Evolutionary conservation across 306 rosid species (phyloP).

Genomic region (Biancaea sappan): DNA sequence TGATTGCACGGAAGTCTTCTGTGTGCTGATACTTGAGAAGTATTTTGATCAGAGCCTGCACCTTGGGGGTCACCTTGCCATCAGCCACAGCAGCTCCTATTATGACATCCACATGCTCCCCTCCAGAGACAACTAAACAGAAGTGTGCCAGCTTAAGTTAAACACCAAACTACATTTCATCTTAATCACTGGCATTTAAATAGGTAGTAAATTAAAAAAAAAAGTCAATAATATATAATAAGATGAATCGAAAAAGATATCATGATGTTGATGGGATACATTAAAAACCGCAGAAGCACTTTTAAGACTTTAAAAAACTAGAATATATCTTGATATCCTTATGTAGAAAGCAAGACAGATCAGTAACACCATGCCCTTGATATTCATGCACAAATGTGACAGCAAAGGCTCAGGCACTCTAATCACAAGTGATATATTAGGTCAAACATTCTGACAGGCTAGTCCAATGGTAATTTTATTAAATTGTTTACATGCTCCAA

Average conservation of each 20-base stretch:
- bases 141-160: slow-evolving; percentile 34
- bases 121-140: slow-evolving; percentile 83
- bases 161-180: slow-evolving; percentile 33
- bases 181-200: slow-evolving; percentile 25
- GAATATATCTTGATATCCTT: slow-evolving; percentile 11
- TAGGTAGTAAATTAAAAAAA: slow-evolving; percentile 22
- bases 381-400: slow-evolving; percentile 23
- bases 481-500: neutral
- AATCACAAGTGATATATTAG: slow-evolving; percentile 21
- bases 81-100: slow-evolving; percentile 99
- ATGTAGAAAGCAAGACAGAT: slow-evolving; percentile 20
- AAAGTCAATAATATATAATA: slow-evolving; percentile 3
- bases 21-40: slow-evolving; percentile 93
- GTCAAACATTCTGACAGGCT: slow-evolving; percentile 2
- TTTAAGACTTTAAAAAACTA: slow-evolving; percentile 24
- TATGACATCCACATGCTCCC: slow-evolving; percentile 95
- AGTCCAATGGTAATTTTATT: neutral
- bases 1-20: slow-evolving; percentile 95
- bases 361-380: slow-evolving; percentile 6
- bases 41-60: slow-evolving; percentile 88
- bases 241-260: neutral
- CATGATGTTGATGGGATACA: slow-evolving; percentile 1
- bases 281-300: slow-evolving; percentile 17
- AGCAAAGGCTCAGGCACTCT: slow-evolving; percentile 17
- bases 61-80: slow-evolving; percentile 99